Evolutionary conservation across 2,329 filamentous ascomycete species (phyloP).

Genomic region (Ceratocystis eucalypticola): DNA sequence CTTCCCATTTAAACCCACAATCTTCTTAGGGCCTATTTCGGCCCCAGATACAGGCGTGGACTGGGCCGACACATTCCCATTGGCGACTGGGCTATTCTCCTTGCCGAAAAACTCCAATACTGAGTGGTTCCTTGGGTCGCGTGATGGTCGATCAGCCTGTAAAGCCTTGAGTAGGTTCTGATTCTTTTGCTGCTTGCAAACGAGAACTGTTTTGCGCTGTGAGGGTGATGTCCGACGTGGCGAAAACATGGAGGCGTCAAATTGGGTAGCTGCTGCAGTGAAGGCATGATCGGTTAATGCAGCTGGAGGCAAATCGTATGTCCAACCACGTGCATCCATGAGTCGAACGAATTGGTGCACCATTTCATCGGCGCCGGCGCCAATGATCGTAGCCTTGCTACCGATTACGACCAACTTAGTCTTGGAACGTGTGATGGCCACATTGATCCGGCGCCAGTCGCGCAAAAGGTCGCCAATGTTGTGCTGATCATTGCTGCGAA

Average conservation of each 20-base stretch:
- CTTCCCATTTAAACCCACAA: slow-evolving; percentile 45
- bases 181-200: slow-evolving; percentile 21
- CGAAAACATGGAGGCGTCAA: slow-evolving; percentile 9
- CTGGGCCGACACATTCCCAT: no score
- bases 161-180: slow-evolving; percentile 24
- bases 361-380: slow-evolving; percentile 58
- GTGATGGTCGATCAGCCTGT: slow-evolving; percentile 21
- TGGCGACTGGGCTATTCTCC: slow-evolving; percentile 30
- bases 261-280: slow-evolving; percentile 41
- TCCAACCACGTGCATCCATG: slow-evolving; percentile 68
- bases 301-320: slow-evolving; percentile 54
- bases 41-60: slow-evolving; percentile 25
- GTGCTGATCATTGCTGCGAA: slow-evolving; percentile 69
- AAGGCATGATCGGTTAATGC: slow-evolving; percentile 57
- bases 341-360: slow-evolving; percentile 61
- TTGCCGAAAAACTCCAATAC: slow-evolving; percentile 26
- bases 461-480: slow-evolving; percentile 82
- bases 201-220: not conserved
- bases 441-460: slow-evolving; percentile 89
- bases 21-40: slow-evolving; percentile 36
- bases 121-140: slow-evolving; percentile 18
- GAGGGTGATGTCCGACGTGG: slow-evolving; percentile 20
- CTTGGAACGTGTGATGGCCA: slow-evolving; percentile 84
- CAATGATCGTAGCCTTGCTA: slow-evolving; percentile 64
- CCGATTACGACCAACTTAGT: slow-evolving; percentile 85